phyloP scores from a whole-genome alignment of 1,139 yeast genomes.

The Diutina mesorugosa region DNA sequence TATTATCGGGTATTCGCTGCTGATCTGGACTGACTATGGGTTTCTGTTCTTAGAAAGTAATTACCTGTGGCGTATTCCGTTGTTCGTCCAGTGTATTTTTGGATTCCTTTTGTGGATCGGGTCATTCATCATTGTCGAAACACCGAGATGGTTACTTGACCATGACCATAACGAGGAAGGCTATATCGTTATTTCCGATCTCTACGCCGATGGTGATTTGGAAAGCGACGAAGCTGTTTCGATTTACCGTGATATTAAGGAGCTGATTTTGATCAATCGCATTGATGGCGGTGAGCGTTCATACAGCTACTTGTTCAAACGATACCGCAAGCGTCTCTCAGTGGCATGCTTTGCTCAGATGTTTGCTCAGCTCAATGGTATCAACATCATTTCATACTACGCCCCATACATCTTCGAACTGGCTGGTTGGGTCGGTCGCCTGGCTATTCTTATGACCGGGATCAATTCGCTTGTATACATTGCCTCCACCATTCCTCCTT shows the following conservation, averaged over 20 bases:
- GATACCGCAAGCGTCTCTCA: conserved; percentile 64
- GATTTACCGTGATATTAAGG: conserved; percentile 27
- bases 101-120: conserved; percentile 63
- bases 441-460: conserved; percentile 90
- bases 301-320: conserved; percentile 48
- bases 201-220: conserved; percentile 32
- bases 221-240: conserved; percentile 12
- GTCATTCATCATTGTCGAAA: conserved; percentile 66
- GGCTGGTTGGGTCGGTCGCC: conserved; percentile 88
- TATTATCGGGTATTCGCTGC: conserved; percentile 71
- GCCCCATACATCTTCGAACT: conserved; percentile 91
- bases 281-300: conserved; percentile 62
- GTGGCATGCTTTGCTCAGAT: conserved; percentile 86
- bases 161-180: conserved; percentile 88
- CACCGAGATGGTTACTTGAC: conserved; percentile 83
- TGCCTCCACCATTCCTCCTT: conserved; percentile 71
- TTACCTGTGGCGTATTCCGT: conserved; percentile 69
- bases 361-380: conserved; percentile 90
- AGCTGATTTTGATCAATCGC: conserved; percentile 41
- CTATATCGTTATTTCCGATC: conserved; percentile 33
- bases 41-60: conserved; percentile 46
- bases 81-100: conserved; percentile 62
- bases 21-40: conserved; percentile 86
- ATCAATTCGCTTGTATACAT: conserved; percentile 69
- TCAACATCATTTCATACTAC: conserved; percentile 82